Evolutionary conservation across 2,329 filamentous ascomycete genomes (phyloP), one percentile per base, ranked within the genome.

Genomic region (Dendryphion nanum): DNA sequence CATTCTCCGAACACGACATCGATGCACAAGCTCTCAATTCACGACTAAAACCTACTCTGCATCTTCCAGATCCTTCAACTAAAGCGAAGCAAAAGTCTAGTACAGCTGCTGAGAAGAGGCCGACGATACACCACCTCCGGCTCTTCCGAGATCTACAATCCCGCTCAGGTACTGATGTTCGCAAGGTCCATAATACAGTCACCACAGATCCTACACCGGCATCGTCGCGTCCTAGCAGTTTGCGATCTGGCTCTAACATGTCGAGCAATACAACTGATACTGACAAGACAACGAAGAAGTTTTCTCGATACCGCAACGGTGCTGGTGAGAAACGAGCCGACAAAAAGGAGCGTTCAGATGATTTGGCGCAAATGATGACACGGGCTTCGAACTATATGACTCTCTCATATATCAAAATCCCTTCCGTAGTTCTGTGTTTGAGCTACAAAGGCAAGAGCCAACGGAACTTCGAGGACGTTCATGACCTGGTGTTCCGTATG

Each of bases 351-450:
- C 77, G 81, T 4, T 85, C 85, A 1, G 93, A 98, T 59, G 94
- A 98, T 60, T 74, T 98, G 29, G 93, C 89, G 8, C 89, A 94
- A 70, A 98, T 98, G 93, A 91, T 98, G 68, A 83, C 81, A 37
- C 85, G 93, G 19, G 93, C 93, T 3, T 95, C 88, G 41, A 95
- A 90, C 63, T 98, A 94, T 71, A 96, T 96, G 89, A 96, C 93
- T 0, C 83, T 98, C 45, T 85, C 91, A 2, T 90, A 95, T 65
- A 89, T 98, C 66, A 93, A 89, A 66, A 88, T 98, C 58, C 89
- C 90, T 2, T 93, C 89, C 40, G 91, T 98, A 52, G 89, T 97
- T 2, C 80, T 98, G 21, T 98, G 93, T 62, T 76, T 98, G 18
- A 94, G 87, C 60, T 96, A 96, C 76, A 95, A 97, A 66, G 93